Evolutionary conservation across 2,329 filamentous ascomycete genomes (phyloP), one percentile per base, ranked within the genome.

Genomic region (Calycina marina): DNA sequence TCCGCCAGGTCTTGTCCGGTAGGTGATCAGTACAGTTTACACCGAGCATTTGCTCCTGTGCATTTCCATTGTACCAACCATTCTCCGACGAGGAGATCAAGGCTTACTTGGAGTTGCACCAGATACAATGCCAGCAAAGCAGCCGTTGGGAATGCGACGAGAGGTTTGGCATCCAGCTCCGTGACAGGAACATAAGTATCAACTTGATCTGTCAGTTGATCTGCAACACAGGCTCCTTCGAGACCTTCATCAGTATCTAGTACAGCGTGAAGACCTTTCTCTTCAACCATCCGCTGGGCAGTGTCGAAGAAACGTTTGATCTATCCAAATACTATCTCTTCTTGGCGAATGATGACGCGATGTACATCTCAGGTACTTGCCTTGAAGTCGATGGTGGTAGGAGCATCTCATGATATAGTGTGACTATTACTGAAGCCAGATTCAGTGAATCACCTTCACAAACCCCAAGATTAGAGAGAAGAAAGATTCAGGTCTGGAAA

Each of bases 361-460:
- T 60, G 3, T 83, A 84, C 45, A 69, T 85, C 40, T 82, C 77
- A 0, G 79, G 78, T 0, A 63, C 75, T n/a, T 76, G 78, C 40
- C 58, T 83, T 39, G 69, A 79, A 32, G 67, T 77, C 26, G 69
- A 74, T 54, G 69, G 69, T 25, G 65, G 65, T 16, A 60, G 56
- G 12, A 57, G 47, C 1, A 51, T 52, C 38, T 52, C n/a, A n/a
- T n/a, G n/a, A n/a, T n/a, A n/a, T n/a, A n/a, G n/a, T n/a, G n/a
- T n/a, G n/a, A n/a, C n/a, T n/a, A n/a, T n/a, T n/a, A n/a, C n/a
- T n/a, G n/a, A n/a, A n/a, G n/a, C n/a, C n/a, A n/a, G n/a, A n/a
- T n/a, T n/a, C n/a, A n/a, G n/a, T n/a, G n/a, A n/a, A n/a, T n/a
- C n/a, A n/a, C n/a, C n/a, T n/a, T n/a, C n/a, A n/a, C n/a, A n/a